Conservation (phyloP, 2,329 filamentous ascomycete species). For the Curvularia spicifera region DNA sequence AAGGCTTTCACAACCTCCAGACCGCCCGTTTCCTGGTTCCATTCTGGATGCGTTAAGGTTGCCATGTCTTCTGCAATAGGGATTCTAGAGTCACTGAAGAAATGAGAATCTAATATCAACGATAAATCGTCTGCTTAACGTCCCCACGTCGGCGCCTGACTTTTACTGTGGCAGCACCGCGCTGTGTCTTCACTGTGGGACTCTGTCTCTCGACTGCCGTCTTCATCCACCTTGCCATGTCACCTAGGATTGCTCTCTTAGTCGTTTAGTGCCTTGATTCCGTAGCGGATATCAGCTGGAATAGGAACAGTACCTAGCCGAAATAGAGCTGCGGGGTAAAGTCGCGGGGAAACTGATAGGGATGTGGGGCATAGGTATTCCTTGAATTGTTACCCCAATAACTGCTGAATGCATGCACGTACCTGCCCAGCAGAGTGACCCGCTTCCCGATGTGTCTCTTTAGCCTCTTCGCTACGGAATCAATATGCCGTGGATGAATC, state of each 20-base stretch:
- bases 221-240: background rate
- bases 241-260: background rate
- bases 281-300: background rate
- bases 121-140: background rate
- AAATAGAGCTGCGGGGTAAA: conserved; percentile 28
- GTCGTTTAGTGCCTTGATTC: background rate
- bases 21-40: conserved; percentile 41
- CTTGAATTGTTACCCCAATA: conserved; percentile 7
- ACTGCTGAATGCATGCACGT: background rate
- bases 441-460: background rate
- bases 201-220: background rate
- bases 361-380: conserved; percentile 31
- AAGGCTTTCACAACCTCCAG: conserved; percentile 43
- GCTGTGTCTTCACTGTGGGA: background rate
- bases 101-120: background rate
- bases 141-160: background rate
- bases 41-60: conserved; percentile 46
- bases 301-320: conserved; percentile 9
- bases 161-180: background rate
- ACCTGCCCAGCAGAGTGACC: conserved; percentile 22
- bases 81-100: background rate
- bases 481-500: conserved; percentile 11
- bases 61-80: background rate
- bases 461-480: conserved; percentile 5
- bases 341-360: conserved; percentile 23